phyloP scores from a whole-genome alignment of 768 basidiomycete genomes.

The Lyophyllum atratum region DNA sequence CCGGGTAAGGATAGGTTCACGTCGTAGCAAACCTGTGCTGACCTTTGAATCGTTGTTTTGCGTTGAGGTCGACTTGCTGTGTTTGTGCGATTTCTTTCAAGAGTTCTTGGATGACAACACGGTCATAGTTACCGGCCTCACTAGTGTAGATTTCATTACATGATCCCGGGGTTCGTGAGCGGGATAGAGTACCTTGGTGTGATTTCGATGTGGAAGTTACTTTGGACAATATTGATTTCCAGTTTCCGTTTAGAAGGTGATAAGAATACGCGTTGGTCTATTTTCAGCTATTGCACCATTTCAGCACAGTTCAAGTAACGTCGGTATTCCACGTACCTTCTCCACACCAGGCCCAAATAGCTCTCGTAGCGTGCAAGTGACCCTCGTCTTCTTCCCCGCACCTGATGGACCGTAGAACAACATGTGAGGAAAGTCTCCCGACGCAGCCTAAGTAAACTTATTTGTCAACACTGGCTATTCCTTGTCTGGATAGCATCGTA shows the following conservation, averaged over 20 bases:
- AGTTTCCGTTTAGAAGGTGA: slow-evolving; percentile 93
- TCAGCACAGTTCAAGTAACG: neutral
- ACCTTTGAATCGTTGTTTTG: slow-evolving; percentile 98
- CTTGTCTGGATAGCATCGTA: slow-evolving; percentile 28
- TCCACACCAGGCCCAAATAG: slow-evolving; percentile 92
- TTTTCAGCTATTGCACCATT: slow-evolving; percentile 70
- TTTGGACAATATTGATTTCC: slow-evolving; percentile 96
- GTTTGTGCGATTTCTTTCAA: slow-evolving; percentile 99
- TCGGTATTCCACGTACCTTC: slow-evolving; percentile 56
- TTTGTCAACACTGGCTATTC: neutral
- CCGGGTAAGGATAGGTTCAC: neutral
- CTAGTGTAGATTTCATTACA: slow-evolving; percentile 39
- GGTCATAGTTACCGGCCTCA: slow-evolving; percentile 94
- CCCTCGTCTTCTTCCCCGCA: slow-evolving; percentile 97
- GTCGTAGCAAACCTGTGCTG: slow-evolving; percentile 1
- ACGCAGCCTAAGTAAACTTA: slow-evolving; percentile 57
- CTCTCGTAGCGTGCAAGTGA: slow-evolving; percentile 85
- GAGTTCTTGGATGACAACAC: slow-evolving; percentile 94
- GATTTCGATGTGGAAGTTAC: slow-evolving; percentile 97
- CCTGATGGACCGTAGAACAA: slow-evolving; percentile 97
- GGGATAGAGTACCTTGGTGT: slow-evolving; percentile 77
- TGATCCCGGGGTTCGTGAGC: neutral
- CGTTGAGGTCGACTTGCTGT: slow-evolving; percentile 94
- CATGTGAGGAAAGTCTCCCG: slow-evolving; percentile 96
- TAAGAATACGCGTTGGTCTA: slow-evolving; percentile 94